phyloP scores from a whole-genome alignment of 169 alveolate species.

The Plasmodium vivax region DNA sequence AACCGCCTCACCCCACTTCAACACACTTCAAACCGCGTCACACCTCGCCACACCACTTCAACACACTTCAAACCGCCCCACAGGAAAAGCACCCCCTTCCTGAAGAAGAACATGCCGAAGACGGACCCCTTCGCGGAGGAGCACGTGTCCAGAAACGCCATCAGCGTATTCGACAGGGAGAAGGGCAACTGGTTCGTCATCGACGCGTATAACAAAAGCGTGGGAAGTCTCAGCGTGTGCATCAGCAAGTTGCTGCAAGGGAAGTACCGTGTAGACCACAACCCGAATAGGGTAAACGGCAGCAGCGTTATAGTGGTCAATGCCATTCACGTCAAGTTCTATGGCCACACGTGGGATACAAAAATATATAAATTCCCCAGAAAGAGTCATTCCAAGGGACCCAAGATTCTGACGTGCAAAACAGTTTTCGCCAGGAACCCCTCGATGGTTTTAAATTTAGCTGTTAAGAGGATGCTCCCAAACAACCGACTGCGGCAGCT shows the following conservation, averaged over 20 bases:
- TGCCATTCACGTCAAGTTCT: constrained; percentile 88
- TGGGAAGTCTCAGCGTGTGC: constrained; percentile 83
- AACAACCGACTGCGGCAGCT: constrained; percentile 81
- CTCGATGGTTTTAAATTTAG: constrained; percentile 90
- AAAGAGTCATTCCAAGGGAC: constrained; percentile 89
- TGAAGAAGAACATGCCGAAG: constrained; percentile 89
- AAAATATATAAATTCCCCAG: constrained; percentile 89
- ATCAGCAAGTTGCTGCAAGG: constrained; percentile 83
- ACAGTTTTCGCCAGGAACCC: constrained; percentile 92
- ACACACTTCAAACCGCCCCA: not conserved
- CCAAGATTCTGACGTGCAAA: constrained; percentile 91
- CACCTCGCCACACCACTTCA: not conserved
- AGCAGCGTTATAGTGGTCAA: constrained; percentile 92
- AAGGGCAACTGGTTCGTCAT: constrained; percentile 89
- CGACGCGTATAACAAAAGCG: constrained; percentile 88
- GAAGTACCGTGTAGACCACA: constrained; percentile 82
- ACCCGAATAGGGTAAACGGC: constrained; percentile 82
- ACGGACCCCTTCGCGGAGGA: constrained; percentile 86
- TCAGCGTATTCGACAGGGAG: constrained; percentile 85
- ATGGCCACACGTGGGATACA: constrained; percentile 94
- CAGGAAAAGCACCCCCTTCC: constrained; percentile 88
- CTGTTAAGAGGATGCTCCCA: constrained; percentile 92
- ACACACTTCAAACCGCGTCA: not conserved
- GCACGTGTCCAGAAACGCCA: constrained; percentile 84
- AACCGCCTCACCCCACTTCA: not conserved